A percentile compares a stretch with the other conserved stretches of the same genome.
Evolutionary conservation across 257 asterid genomes (phyloP).

Genomic region (Solanum appendiculatum): DNA sequence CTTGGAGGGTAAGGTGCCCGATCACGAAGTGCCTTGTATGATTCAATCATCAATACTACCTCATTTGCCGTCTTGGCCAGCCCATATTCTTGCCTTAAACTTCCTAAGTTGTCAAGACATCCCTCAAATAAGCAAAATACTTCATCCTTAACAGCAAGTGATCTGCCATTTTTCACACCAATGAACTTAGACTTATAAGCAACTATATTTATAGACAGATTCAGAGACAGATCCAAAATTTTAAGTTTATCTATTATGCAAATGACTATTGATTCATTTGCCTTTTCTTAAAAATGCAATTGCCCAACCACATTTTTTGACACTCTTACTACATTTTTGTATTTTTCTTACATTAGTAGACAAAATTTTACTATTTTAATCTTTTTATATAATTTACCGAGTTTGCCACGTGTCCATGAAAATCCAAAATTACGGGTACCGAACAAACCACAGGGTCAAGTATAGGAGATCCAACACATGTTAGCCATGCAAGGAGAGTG

Average conservation of each 20-base stretch:
- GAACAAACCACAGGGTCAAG: neutral
- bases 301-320: neutral
- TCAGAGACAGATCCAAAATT: too few species aligned
- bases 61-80: slow-evolving; percentile 81
- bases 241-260: too few species aligned
- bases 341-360: neutral
- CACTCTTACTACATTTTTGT: neutral
- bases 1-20: slow-evolving; percentile 94
- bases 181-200: neutral
- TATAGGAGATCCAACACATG: neutral
- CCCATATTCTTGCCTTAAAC: slow-evolving; percentile 83
- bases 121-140: slow-evolving; percentile 93
- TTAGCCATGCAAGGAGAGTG: neutral
- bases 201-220: too few species aligned
- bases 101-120: slow-evolving; percentile 78
- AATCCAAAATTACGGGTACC: neutral
- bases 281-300: neutral
- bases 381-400: neutral
- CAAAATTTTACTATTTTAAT: neutral
- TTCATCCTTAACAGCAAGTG: slow-evolving; percentile 86
- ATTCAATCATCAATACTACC: slow-evolving; percentile 84
- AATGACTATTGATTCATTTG: neutral
- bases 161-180: slow-evolving; percentile 27
- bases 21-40: slow-evolving; percentile 88
- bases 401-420: neutral